These are phyloP conservation scores for Cercospora zeae-maydis DNA, from an alignment of 2,329 filamentous ascomycete genomes.

Conservation along the genomic window DNA sequence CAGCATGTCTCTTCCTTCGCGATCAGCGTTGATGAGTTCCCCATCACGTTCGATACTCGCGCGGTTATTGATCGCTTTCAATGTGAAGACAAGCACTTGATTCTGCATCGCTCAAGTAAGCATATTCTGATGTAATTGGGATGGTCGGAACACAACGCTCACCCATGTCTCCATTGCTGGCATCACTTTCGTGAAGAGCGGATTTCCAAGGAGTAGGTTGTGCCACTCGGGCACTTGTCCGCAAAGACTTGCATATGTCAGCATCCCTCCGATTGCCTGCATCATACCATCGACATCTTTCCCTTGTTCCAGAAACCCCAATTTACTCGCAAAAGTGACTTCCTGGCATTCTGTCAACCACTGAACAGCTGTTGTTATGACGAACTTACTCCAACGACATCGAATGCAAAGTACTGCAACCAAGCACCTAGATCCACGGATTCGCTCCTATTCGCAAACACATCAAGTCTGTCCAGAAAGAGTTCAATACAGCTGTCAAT, in stretches of 20 bases:
- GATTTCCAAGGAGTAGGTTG: neutral
- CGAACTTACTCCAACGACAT: neutral
- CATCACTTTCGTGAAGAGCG: neutral
- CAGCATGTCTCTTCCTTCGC: neutral
- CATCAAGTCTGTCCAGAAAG: neutral
- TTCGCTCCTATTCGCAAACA: neutral
- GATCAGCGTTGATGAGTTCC: neutral
- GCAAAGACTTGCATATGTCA: neutral
- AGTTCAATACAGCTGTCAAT: neutral
- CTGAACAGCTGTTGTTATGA: neutral
- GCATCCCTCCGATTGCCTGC: neutral
- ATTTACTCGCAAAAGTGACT: constrained; percentile 9
- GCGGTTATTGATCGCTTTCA: neutral
- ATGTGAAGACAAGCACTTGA: neutral
- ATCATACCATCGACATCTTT: constrained; percentile 10
- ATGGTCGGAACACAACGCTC: neutral
- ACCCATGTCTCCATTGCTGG: neutral
- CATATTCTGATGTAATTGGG: neutral
- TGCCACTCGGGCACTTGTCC: neutral
- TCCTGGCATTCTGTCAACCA: neutral
- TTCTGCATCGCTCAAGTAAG: neutral
- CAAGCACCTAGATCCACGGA: neutral
- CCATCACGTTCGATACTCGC: neutral
- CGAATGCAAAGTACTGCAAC: neutral
- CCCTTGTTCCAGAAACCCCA: constrained; percentile 15